Percentiles rank a stretch among this genome's conserved stretches.
Conservation (phyloP, 2,329 filamentous ascomycete genomes). For the Sclerotinia borealis region DNA sequence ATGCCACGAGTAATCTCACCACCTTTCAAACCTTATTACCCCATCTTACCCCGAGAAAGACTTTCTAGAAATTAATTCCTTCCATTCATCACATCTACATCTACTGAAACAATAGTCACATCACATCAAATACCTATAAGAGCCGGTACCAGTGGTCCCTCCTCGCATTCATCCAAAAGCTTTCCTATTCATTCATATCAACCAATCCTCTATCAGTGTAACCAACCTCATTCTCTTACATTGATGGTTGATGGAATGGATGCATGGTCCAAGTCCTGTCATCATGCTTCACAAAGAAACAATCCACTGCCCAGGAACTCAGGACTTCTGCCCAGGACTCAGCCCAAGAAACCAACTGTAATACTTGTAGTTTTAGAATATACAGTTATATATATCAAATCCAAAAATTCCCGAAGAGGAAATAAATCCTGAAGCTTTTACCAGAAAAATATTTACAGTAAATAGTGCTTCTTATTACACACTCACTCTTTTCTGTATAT, state of each 20-base stretch:
- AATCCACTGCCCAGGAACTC: background rate
- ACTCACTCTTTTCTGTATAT: background rate
- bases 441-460: background rate
- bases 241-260: background rate
- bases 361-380: background rate
- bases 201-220: slow-evolving; percentile 3
- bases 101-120: too few relatives aligned
- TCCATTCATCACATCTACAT: background rate
- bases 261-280: slow-evolving; percentile 7
- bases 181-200: background rate
- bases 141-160: background rate
- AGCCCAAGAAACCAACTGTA: background rate
- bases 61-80: background rate
- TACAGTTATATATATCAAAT: background rate
- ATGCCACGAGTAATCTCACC: slow-evolving; percentile 1
- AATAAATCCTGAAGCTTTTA: background rate
- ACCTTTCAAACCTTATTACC: too few relatives aligned
- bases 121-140: background rate
- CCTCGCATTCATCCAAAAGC: background rate
- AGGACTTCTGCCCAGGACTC: background rate
- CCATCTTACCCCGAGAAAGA: background rate
- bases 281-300: slow-evolving; percentile 1
- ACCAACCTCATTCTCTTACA: background rate
- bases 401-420: background rate
- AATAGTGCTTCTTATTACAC: background rate